Percentiles rank a stretch among this genome's conserved stretches.
phyloP scores from a whole-genome alignment of 1,284 basidiomycete species.

The Trametes hirsuta region DNA sequence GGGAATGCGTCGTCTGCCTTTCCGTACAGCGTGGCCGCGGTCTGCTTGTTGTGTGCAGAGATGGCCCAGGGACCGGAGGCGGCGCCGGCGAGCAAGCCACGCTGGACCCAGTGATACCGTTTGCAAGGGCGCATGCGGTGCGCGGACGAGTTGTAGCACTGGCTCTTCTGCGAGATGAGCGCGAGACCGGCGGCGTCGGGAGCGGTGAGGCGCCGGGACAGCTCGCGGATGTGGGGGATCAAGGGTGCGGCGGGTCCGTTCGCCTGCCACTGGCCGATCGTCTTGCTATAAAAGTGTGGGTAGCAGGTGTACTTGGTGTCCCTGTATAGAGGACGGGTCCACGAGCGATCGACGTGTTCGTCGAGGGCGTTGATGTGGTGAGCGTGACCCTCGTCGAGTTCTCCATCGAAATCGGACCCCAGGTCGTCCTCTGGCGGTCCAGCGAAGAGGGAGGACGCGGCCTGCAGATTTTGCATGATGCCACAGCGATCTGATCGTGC shows the following conservation, averaged over 20 bases:
- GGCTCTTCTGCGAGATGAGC: background rate
- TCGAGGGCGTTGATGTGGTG: background rate
- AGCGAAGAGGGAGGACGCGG: no score
- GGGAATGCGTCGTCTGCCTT: background rate
- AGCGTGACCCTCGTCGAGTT: no score
- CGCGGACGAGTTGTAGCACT: constrained; percentile 1
- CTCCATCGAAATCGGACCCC: no score
- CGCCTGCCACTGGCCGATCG: constrained; percentile 2
- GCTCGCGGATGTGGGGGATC: background rate
- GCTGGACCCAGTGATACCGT: background rate
- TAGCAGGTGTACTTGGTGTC: background rate
- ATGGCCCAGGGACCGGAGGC: background rate
- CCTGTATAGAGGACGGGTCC: background rate
- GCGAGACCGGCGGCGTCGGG: background rate
- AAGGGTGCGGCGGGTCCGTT: background rate
- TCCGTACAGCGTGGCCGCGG: background rate
- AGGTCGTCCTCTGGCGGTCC: no score
- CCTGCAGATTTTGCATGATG: no score
- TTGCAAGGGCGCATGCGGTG: background rate
- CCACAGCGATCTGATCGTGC: background rate
- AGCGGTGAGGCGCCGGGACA: background rate
- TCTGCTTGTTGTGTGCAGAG: no score
- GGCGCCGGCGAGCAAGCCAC: background rate
- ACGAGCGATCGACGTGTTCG: background rate
- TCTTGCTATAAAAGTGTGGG: background rate